A percentile compares a stretch with the other conserved stretches of the same genome.
phyloP scores from a whole-genome alignment of 1,284 basidiomycete species.

The Coniophora puteana region DNA sequence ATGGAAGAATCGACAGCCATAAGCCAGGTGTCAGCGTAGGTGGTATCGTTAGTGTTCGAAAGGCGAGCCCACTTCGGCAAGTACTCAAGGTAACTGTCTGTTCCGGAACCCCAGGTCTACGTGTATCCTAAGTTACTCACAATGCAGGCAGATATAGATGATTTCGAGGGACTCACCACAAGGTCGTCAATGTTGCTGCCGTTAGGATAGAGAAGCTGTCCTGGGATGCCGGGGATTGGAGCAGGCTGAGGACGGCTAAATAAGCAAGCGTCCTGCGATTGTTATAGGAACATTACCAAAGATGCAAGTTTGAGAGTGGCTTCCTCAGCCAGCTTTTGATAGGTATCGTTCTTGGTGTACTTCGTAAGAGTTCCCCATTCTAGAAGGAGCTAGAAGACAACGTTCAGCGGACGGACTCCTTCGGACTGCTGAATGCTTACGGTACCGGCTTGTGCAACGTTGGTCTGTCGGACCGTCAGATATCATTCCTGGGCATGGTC shows the following conservation, averaged over 20 bases:
- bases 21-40: constrained; percentile 57
- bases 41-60: constrained; percentile 49
- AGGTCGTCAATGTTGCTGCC: too few relatives aligned
- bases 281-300: constrained; percentile 38
- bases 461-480: constrained; percentile 41
- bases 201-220: constrained; percentile 59
- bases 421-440: constrained; percentile 30
- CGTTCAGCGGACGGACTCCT: constrained; percentile 1
- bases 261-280: constrained; percentile 1
- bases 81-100: constrained; percentile 69
- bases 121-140: constrained; percentile 34
- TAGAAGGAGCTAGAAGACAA: constrained; percentile 31
- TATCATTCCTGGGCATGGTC: too few relatives aligned
- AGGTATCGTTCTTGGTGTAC: constrained; percentile 51
- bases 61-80: constrained; percentile 65
- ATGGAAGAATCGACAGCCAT: constrained; percentile 68
- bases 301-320: constrained; percentile 43
- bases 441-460: constrained; percentile 64
- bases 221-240: constrained; percentile 40
- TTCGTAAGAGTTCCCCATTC: constrained; percentile 44
- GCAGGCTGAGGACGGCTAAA: constrained; percentile 1
- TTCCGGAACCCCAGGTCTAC: constrained; percentile 61
- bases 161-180: too few relatives aligned
- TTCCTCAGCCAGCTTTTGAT: constrained; percentile 45
- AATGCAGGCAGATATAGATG: constrained; percentile 50